Base-by-base conservation (phyloP, 2,329 filamentous ascomycete species). In the Rutstroemia sp. region DNA sequence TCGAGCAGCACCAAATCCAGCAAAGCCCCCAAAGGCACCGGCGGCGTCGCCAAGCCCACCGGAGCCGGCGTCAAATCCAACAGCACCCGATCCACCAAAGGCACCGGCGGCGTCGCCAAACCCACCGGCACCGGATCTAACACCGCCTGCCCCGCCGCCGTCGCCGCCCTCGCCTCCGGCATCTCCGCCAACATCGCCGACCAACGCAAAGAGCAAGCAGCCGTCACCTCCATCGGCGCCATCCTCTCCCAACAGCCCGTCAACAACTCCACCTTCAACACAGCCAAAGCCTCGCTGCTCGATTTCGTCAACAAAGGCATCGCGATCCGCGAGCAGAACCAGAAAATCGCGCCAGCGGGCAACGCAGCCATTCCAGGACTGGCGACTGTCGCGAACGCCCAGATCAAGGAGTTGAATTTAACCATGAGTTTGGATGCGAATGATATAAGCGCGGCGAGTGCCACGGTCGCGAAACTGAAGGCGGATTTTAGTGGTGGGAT, bases 161-260 rank as follows among this genome's bases (percentile, higher is more conserved):
- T 63, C 2, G 27, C 56, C 16, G 61, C 60, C 8, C 59, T 65
- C 10, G 63, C 63, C 21, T 38, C 52, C 1, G 63, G 63, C 5
- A 65, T 65, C 30, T 45, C 41, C 34, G 48, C 54, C 47, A 65
- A 64, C 30, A 65, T 65, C 52, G 62, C 51, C 16, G 63, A 64
- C 30, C 62, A 63, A 51, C 52, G 52, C 30, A 63, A 65, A 44
- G 63, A 64, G 23, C 27, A 59, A 21, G 45, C 52, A 1, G 62
- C 62, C 30, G 62, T 62, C 5, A 58, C 46, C 10, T 53, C 59
- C 5, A 49, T 65, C 6, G 61, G 59, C 2, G 49, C 55, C 8
- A 53, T 64, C 2, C 48, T 65, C 5, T 47, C 50, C 4, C 57
- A 63, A 30, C 54, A 56, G 9, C 63, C 62, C 2, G 16, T 64